phyloP scores from a whole-genome alignment of 352 stramenopile genomes.

The Plasmopara halstedii region DNA sequence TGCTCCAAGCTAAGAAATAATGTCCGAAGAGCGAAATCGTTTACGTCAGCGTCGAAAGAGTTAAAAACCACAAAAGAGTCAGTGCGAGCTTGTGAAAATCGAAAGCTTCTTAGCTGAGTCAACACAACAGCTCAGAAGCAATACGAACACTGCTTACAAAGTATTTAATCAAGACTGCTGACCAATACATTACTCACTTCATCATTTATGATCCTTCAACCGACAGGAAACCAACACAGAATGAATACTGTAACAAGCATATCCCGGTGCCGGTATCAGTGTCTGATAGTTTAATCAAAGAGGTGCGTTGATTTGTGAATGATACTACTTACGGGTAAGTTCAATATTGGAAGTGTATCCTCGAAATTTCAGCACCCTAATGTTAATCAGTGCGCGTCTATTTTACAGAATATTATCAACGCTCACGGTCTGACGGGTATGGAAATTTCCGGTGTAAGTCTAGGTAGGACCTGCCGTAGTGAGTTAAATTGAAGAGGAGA shows the following conservation, averaged over 20 bases:
- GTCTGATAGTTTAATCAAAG: conserved; percentile 8
- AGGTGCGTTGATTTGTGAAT: conserved; percentile 14
- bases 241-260: conserved; percentile 10
- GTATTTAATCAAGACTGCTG: background rate
- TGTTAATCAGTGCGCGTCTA: background rate
- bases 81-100: background rate
- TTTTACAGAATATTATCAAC: background rate
- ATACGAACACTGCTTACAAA: background rate
- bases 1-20: background rate
- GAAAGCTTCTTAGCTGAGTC: background rate
- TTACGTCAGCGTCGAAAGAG: background rate
- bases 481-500: background rate
- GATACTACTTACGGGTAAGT: conserved; percentile 10
- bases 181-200: background rate
- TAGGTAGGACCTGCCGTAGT: background rate
- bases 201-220: background rate
- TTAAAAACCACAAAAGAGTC: background rate
- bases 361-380: background rate
- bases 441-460: background rate
- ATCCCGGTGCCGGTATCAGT: conserved; percentile 8
- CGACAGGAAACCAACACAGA: conserved; percentile 1
- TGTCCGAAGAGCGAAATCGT: background rate
- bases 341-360: background rate
- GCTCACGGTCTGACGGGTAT: background rate
- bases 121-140: background rate